Evolutionary conservation across 208 protist genomes (phyloP).

Genomic region (Leptomonas seymouri): DNA sequence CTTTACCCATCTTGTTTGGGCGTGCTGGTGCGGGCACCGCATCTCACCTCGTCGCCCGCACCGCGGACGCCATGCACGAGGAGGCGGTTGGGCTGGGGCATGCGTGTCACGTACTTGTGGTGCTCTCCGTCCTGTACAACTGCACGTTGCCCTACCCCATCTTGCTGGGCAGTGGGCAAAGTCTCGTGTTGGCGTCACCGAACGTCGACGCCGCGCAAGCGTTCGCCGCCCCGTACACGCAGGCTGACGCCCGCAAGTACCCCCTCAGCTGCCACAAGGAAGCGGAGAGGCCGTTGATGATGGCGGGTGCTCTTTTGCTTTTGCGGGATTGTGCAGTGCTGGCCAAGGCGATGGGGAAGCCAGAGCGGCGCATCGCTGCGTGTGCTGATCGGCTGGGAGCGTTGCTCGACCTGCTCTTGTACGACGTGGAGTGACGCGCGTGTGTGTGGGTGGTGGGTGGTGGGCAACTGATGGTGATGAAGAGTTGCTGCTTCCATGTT

Average conservation of each 20-base stretch:
- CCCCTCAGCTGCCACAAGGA: slow-evolving; percentile 39
- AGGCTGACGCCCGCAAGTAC: slow-evolving; percentile 40
- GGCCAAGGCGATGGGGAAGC: slow-evolving; percentile 48
- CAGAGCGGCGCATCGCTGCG: slow-evolving; percentile 31
- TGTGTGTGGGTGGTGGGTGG: not conserved
- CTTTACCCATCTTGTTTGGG: slow-evolving; percentile 26
- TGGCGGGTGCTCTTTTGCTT: slow-evolving; percentile 51
- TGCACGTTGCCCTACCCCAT: slow-evolving; percentile 64
- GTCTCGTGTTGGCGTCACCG: slow-evolving; percentile 34
- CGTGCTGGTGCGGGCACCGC: slow-evolving; percentile 22
- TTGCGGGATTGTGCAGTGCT: slow-evolving; percentile 38
- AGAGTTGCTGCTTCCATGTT: not conserved
- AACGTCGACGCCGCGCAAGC: slow-evolving; percentile 27
- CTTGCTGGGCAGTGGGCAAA: slow-evolving; percentile 51
- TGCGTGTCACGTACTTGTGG: slow-evolving; percentile 55
- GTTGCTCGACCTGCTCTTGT: slow-evolving; percentile 44
- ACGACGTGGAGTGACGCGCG: slow-evolving; percentile 22
- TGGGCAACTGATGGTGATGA: not conserved
- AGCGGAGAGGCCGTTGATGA: slow-evolving; percentile 54
- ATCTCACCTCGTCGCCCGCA: slow-evolving; percentile 33
- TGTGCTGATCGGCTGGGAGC: slow-evolving; percentile 46
- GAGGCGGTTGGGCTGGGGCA: slow-evolving; percentile 60
- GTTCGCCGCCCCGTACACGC: slow-evolving; percentile 20
- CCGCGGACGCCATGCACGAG: slow-evolving; percentile 46
- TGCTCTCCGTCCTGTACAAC: slow-evolving; percentile 56